Base-by-base conservation (phyloP, 306 rosid species). In the Prunus padus region DNA sequence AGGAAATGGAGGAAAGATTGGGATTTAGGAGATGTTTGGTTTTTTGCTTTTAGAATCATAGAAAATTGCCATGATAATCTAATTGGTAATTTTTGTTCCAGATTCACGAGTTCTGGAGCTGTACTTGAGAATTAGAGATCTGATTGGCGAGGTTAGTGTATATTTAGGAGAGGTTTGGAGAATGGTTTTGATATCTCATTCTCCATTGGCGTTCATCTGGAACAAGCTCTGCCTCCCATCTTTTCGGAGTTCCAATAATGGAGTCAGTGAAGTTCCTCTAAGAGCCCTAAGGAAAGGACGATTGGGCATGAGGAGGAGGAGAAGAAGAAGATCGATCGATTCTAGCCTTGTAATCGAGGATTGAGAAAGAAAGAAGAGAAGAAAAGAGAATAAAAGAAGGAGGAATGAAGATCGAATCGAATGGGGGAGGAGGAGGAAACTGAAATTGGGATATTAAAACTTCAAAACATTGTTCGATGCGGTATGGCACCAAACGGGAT, bases 141-240 rank as follows among this genome's bases (percentile, higher is more conserved):
- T 74, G 69, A 60, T 80, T 77, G 83, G 76, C 74, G 89, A 83
- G 64, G 63, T 83, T 62, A 60, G 69, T 80, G 79, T 82, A 76
- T 85, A 84, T 51, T 45, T 55, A 31, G 56, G 65, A 50, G 84
- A 7, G 75, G 73, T 63, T 65, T 20, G 61, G 77, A 74, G 76
- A 75, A 89, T 92, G 98, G 96, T 96, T 82, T 51, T 91, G 56
- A 57, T 87, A 76, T 84, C 97, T 76, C 83, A 84, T 56, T 71
- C 82, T 47, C 23, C 89, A 19, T 80, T 76, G 45, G 89, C 91
- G 20, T 70, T 89, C 40, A 54, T n/a, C 80, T 7, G 92, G 89
- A 70, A 73, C 83, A 8, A 63, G 67, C 12, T 40, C 67, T 3
- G 99, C 96, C 64, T 92, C 97, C 63, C 97, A 95, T 85, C 84